Conservation (phyloP, 768 basidiomycete species). For the Collybia sordida region DNA sequence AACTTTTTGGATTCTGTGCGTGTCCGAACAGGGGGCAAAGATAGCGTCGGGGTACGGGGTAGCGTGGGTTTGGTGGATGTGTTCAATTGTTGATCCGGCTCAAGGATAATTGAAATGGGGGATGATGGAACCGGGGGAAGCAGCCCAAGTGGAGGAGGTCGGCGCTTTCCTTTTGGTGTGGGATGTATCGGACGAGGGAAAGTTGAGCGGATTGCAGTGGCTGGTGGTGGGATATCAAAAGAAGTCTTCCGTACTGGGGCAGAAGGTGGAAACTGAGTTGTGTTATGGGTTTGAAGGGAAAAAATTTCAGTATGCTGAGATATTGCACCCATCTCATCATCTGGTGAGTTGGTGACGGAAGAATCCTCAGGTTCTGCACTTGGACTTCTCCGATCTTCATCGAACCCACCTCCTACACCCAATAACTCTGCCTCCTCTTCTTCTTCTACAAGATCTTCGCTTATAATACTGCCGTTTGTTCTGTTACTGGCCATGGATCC, state of each 20-base stretch:
- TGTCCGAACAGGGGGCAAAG: slow-evolving; percentile 39
- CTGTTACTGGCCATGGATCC: slow-evolving; percentile 73
- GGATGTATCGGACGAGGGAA: slow-evolving; percentile 41
- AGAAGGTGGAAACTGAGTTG: slow-evolving; percentile 44
- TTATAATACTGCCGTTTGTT: slow-evolving; percentile 68
- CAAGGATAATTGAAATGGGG: slow-evolving; percentile 55
- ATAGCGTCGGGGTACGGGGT: slow-evolving; percentile 17
- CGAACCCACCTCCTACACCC: slow-evolving; percentile 67
- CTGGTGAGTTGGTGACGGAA: slow-evolving; percentile 43
- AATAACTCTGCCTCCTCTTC: slow-evolving; percentile 77
- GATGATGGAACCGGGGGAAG: slow-evolving; percentile 76
- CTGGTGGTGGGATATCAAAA: slow-evolving; percentile 52
- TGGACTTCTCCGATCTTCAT: slow-evolving; percentile 36
- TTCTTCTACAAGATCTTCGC: slow-evolving; percentile 80
- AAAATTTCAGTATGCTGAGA: slow-evolving; percentile 20
- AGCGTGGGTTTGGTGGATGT: slow-evolving; percentile 13
- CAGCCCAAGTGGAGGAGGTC: slow-evolving; percentile 59
- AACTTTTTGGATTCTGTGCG: slow-evolving; percentile 58
- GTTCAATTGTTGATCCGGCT: slow-evolving; percentile 13
- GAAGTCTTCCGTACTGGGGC: slow-evolving; percentile 59
- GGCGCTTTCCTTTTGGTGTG: slow-evolving; percentile 50
- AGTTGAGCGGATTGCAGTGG: slow-evolving; percentile 51
- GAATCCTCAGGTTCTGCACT: slow-evolving; percentile 35
- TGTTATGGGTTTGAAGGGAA: slow-evolving; percentile 26
- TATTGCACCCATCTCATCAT: slow-evolving; percentile 36